phyloP scores from a whole-genome alignment of 176 grass and related monocot species.

The Sorghum bicolor region DNA sequence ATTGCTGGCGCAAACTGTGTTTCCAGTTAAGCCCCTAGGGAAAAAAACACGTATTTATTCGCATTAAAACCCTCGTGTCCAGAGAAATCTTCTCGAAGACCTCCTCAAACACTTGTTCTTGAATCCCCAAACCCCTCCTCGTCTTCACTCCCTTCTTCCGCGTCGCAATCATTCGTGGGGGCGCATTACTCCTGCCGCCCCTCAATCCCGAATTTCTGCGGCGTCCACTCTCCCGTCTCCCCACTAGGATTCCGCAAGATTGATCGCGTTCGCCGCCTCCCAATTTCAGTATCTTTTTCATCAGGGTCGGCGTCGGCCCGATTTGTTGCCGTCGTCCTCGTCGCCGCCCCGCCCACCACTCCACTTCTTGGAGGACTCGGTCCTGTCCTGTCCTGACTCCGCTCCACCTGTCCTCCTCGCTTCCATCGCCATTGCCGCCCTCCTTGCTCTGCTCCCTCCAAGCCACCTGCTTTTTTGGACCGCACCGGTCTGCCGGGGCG shows the following conservation, averaged over 20 bases:
- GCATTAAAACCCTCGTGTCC: neutral
- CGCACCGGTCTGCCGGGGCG: neutral
- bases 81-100: neutral
- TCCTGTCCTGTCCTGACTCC: neutral
- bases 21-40: neutral
- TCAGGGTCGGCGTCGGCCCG: neutral
- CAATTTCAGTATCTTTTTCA: neutral
- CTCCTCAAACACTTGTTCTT: neutral
- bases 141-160: neutral
- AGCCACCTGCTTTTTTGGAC: neutral
- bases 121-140: neutral
- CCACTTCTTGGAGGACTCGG: neutral
- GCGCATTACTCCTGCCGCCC: neutral
- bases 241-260: constrained; percentile 11
- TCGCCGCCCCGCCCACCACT: neutral
- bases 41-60: neutral
- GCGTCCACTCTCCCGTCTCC: neutral
- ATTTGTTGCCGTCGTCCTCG: neutral
- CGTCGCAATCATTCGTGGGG: constrained; percentile 38
- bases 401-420: neutral
- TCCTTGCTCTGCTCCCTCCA: neutral
- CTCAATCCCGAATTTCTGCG: neutral
- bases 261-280: constrained; percentile 2
- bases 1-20: neutral
- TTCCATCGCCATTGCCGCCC: constrained; percentile 28